Base-by-base conservation (phyloP, 805 yeast species). In the Barnettozyma pratensis region DNA sequence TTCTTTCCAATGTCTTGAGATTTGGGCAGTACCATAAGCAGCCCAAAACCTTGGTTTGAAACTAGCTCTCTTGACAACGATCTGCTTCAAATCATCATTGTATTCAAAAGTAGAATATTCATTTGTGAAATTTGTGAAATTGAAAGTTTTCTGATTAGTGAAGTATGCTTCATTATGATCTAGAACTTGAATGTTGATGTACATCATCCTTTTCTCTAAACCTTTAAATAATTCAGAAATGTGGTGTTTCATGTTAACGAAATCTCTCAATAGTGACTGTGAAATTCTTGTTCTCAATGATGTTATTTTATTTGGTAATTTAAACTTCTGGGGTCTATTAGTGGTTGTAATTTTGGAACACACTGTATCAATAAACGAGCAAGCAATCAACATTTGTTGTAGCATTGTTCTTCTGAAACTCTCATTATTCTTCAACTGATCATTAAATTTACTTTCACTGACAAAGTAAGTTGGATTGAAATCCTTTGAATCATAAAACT, bases 1-100 rank as follows among this genome's bases (percentile, higher is more conserved):
- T 5, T 64, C 63, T 43, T 67, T 71, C 77, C 76, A 73, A 27
- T 63, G 60, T 28, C 58, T 56, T 2, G 69, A 67, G 37, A 61
- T 53, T 41, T 48, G 56, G 7, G 47, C 27, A 3, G 62, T 56
- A 14, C 65, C 65, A 37, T 48, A 53, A 6, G 39, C 11, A 8
- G 64, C 62, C 61, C 62, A 59, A 34, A 42, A 54, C 35, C 53
- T 49, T 7, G 49, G 45, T 27, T 50, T 52, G 12, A 50, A 45
- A 3, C 42, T 38, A 3, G 32, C 27, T 35, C 45, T 49, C 30
- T 49, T 52, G 2, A 34, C 31, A 12, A 53, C 25, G 3, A 39
- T 27, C 19, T 46, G 32, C 12, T 29, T 35, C 2, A 52, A 41
- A 3, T 37, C 12, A 2, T 45, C 41, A 10, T 51, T 48, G 35